Percentiles rank a stretch among this genome's conserved stretches.
phyloP scores from a whole-genome alignment of 345 rosid genomes.

The rapeseed (Brassica napus) region DNA sequence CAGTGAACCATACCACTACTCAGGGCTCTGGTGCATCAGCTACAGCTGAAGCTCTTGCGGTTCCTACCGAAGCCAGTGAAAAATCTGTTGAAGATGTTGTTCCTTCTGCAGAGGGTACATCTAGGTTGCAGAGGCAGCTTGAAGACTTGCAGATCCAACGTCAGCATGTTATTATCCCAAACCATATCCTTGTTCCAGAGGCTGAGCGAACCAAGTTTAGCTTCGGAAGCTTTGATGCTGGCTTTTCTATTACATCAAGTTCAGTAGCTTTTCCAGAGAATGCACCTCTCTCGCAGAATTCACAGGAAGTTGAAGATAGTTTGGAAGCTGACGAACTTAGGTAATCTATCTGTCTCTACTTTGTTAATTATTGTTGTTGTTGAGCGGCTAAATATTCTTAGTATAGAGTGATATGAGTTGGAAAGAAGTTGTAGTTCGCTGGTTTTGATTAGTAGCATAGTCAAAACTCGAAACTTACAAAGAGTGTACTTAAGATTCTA shows the following conservation, averaged over 20 bases:
- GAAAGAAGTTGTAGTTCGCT: conserved; percentile 12
- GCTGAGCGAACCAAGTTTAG: conserved; percentile 82
- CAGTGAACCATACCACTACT: conserved; percentile 50
- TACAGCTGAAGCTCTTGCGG: conserved; percentile 49
- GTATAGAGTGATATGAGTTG: neutral
- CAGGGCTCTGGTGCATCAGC: conserved; percentile 54
- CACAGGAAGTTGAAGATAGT: conserved; percentile 58
- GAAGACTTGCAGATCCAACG: conserved; percentile 71
- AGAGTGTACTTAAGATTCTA: conserved; percentile 6
- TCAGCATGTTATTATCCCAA: conserved; percentile 87
- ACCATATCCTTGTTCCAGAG: conserved; percentile 91
- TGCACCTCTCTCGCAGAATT: conserved; percentile 63
- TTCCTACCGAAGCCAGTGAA: conserved; percentile 50
- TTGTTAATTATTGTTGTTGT: conserved; percentile 13
- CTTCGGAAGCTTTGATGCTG: conserved; percentile 94
- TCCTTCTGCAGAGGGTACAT: conserved; percentile 60
- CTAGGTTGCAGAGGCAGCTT: conserved; percentile 69
- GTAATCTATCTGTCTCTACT: conserved; percentile 37
- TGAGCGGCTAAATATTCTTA: conserved; percentile 4
- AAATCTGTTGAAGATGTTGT: conserved; percentile 45
- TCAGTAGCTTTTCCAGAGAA: conserved; percentile 50
- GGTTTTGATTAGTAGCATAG: conserved; percentile 9
- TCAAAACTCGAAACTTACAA: neutral
- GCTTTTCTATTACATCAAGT: conserved; percentile 58
- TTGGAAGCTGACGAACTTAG: conserved; percentile 59